Conservation (phyloP, 148 eudicot genomes). For the Pharnaceum exiguum region DNA sequence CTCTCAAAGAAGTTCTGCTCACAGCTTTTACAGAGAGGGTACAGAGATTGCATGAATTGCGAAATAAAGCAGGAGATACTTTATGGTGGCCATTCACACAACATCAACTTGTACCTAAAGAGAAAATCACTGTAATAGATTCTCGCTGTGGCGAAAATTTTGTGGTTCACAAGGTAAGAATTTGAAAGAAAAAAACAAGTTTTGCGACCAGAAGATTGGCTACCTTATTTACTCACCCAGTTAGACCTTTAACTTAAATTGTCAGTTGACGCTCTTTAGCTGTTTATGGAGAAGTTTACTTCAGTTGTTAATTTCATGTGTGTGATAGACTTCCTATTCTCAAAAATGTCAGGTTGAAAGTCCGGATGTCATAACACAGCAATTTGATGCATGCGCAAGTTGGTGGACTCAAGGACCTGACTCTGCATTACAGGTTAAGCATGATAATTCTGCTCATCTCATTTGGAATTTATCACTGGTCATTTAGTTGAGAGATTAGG, state of each 20-base stretch:
- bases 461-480: neutral
- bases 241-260: neutral
- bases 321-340: neutral
- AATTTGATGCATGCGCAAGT: conserved; percentile 97
- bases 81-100: conserved; percentile 99
- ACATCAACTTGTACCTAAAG: conserved; percentile 77
- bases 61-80: conserved; percentile 64
- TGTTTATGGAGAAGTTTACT: neutral
- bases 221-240: neutral
- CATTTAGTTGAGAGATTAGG: neutral
- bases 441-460: conserved; percentile 9
- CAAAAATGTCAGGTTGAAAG: conserved; percentile 29
- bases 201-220: neutral
- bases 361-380: conserved; percentile 49
- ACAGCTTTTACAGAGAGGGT: conserved; percentile 57
- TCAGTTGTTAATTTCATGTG: neutral
- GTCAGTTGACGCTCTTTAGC: neutral
- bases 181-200: too few relatives aligned
- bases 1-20: conserved; percentile 60
- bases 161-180: conserved; percentile 91
- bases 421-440: conserved; percentile 76
- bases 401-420: conserved; percentile 99
- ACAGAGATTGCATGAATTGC: conserved; percentile 60
- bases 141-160: conserved; percentile 93
- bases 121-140: conserved; percentile 81